phyloP scores from a whole-genome alignment of 2,329 filamentous ascomycete species.

The Parastagonospora avenae region DNA sequence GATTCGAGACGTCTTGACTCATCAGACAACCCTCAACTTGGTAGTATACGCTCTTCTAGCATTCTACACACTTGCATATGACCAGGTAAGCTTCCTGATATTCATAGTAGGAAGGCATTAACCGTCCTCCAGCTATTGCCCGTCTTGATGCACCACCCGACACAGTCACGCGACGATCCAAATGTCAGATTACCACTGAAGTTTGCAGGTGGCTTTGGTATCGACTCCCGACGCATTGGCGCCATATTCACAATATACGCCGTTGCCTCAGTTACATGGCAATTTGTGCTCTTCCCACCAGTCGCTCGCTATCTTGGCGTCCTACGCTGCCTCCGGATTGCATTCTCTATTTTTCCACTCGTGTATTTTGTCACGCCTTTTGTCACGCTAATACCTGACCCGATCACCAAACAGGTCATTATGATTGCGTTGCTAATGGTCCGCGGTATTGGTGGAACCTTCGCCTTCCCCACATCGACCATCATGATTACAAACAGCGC shows the following conservation, averaged over 20 bases:
- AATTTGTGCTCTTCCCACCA: conserved; percentile 84
- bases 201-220: conserved; percentile 81
- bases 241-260: conserved; percentile 85
- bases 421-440: conserved; percentile 71
- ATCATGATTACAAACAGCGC: conserved; percentile 92
- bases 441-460: conserved; percentile 77
- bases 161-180: conserved; percentile 58
- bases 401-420: conserved; percentile 59
- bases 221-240: conserved; percentile 75
- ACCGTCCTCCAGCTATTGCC: conserved; percentile 64
- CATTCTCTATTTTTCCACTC: conserved; percentile 71
- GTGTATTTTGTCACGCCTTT: conserved; percentile 84
- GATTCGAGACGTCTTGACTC: conserved; percentile 70
- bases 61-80: conserved; percentile 81
- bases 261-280: conserved; percentile 76
- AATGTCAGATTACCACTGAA: conserved; percentile 72
- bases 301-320: conserved; percentile 76
- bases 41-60: conserved; percentile 80
- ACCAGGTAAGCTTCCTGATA: conserved; percentile 60
- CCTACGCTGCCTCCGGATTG: conserved; percentile 72
- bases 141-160: conserved; percentile 82
- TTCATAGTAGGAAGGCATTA: conserved; percentile 3
- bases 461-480: conserved; percentile 86
- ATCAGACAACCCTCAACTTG: conserved; percentile 76
- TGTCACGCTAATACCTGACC: conserved; percentile 65